Conservation (phyloP, 2,329 filamentous ascomycete genomes). For the Huntiella bhutanensis region DNA sequence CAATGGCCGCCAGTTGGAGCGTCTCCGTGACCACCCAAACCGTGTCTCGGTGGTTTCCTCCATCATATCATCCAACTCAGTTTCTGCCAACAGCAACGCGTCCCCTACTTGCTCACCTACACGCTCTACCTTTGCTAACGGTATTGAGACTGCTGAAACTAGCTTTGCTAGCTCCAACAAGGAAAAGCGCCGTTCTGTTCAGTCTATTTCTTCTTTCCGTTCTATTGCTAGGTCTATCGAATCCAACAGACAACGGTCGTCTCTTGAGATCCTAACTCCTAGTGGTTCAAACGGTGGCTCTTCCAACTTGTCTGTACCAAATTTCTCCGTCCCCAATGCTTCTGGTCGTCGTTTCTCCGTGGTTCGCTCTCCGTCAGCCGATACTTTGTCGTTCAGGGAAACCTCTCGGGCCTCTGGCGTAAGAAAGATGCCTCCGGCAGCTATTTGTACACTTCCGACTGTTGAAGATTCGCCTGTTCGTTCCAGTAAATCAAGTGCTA, state of each 20-base stretch:
- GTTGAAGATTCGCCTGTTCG: conserved; percentile 4
- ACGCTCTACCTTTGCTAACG: conserved; percentile 27
- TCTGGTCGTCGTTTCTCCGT: conserved; percentile 6
- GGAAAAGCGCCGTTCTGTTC: conserved; percentile 33
- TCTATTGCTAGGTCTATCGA: conserved; percentile 22
- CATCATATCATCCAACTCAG: conserved; percentile 26
- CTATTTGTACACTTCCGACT: conserved; percentile 5
- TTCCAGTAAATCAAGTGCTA: not conserved
- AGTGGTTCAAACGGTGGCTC: not conserved
- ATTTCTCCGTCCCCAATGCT: conserved; percentile 10
- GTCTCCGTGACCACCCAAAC: conserved; percentile 34
- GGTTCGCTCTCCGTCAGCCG: conserved; percentile 5
- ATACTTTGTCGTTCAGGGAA: conserved; percentile 8
- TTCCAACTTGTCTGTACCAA: conserved; percentile 1
- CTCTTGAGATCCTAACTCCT: conserved; percentile 1
- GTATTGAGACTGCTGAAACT: conserved; percentile 19
- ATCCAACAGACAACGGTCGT: not conserved
- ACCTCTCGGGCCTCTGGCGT: not conserved
- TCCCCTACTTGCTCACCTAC: conserved; percentile 39
- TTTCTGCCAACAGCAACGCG: conserved; percentile 38
- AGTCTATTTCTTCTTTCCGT: conserved; percentile 20
- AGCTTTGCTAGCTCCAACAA: conserved; percentile 30
- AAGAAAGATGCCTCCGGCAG: conserved; percentile 6
- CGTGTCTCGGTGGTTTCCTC: conserved; percentile 42
- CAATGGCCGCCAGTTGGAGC: conserved; percentile 39